Evolutionary conservation across 2,329 filamentous ascomycete genomes (phyloP), one percentile per base, ranked within the genome.

Genomic region (Monilinia polystroma): DNA sequence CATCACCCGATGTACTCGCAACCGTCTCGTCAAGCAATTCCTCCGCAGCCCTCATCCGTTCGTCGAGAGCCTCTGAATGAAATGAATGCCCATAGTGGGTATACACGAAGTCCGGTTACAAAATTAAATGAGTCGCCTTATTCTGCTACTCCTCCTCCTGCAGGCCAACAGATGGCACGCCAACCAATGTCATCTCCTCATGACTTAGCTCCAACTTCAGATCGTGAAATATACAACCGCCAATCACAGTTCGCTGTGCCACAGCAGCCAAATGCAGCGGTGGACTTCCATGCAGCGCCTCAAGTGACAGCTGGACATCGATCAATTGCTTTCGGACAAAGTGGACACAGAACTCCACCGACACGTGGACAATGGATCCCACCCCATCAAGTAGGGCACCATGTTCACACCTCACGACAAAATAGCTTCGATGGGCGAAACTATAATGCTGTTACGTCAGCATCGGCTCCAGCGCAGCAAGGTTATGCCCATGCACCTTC

Each of bases 121-220:
- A 71, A 75, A 59, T 35, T 76, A 3, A 76, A 76, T 51, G 75
- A 76, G 47, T 76, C 75, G 4, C 72, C 75, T 52, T 77, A 77
- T 66, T 74, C 76, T 51, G 73, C 72, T 59, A 74, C 72, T n/a
- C 70, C 73, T 29, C 71, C 74, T 49, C 68, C 73, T 23, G 66
- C 51, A 10, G 26, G 66, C 4, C 51, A 63, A 45, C 69, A 69
- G 60, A 56, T 68, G n/a, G 20, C 52, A 47, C 70, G 74, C 26
- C 73, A 72, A 59, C 66, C 71, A 49, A 69, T 68, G 29, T 70
- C 69, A n/a, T 75, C 75, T 4, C 75, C 75, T 38, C 67, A 72
- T 51, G 73, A 76, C 32, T 45, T 72, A 1, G 55, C 73, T 29
- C 66, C 66, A 60, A 58, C 69, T 18, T 68, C 70, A n/a, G 75